phyloP scores from a whole-genome alignment of 371 early-diverging fungal genomes.

The Haplosporangium sp. region DNA sequence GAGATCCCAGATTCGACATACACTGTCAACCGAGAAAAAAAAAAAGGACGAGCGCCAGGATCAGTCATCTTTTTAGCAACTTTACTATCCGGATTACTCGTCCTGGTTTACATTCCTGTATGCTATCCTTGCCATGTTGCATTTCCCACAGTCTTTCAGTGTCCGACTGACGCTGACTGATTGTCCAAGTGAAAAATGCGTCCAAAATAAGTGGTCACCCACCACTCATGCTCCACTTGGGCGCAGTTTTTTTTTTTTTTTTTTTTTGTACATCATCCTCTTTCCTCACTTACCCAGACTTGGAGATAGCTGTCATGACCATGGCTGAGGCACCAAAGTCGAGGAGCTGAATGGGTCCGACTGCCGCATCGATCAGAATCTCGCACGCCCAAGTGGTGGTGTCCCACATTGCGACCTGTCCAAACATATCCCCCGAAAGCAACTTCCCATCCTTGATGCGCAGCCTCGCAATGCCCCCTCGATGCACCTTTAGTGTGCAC shows the following conservation, averaged over 20 bases:
- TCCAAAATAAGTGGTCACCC: too few relatives aligned
- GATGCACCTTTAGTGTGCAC: conserved; percentile 22
- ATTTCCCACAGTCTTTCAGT: too few relatives aligned
- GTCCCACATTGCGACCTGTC: conserved; percentile 43
- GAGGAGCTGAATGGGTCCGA: conserved; percentile 43
- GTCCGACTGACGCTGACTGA: too few relatives aligned
- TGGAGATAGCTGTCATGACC: conserved; percentile 47
- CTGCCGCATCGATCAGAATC: conserved; percentile 23
- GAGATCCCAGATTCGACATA: conserved; percentile 48
- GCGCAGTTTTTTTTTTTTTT: conserved; percentile 1
- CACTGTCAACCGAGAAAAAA: conserved; percentile 9
- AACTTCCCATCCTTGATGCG: conserved; percentile 37
- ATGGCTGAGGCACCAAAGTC: conserved; percentile 41
- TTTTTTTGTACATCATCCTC: not conserved
- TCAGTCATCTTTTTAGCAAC: not conserved
- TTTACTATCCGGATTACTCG: too few relatives aligned
- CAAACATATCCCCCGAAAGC: conserved; percentile 45
- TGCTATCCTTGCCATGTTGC: too few relatives aligned
- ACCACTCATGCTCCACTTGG: too few relatives aligned
- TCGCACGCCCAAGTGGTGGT: conserved; percentile 19
- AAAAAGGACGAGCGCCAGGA: not conserved
- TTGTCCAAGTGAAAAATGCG: not conserved
- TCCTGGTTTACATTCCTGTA: too few relatives aligned
- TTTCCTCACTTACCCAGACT: conserved; percentile 34
- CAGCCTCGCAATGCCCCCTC: conserved; percentile 33